phyloP scores from a whole-genome alignment of 768 basidiomycete species.

The Ramaria sp. region DNA sequence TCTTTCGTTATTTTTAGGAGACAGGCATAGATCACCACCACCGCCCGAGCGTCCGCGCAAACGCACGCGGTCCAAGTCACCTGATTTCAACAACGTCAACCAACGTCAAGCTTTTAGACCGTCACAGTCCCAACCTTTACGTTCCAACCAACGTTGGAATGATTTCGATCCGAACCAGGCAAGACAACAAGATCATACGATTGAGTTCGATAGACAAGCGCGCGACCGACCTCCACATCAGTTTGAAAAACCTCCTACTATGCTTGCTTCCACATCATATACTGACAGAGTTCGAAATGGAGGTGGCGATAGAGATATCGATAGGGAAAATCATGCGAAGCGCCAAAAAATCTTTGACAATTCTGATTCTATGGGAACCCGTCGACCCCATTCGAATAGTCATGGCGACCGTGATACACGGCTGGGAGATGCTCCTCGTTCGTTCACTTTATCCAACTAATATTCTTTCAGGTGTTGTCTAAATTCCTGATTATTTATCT shows the following conservation, averaged over 20 bases:
- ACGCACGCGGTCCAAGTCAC: slow-evolving; percentile 15
- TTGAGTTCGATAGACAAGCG: slow-evolving; percentile 11
- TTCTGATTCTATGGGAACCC: slow-evolving; percentile 14
- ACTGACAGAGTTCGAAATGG: neutral
- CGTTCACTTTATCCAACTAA: neutral
- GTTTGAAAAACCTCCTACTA: slow-evolving; percentile 4
- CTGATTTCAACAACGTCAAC: slow-evolving; percentile 13
- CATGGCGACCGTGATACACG: neutral
- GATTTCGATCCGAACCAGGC: slow-evolving; percentile 15
- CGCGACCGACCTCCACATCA: slow-evolving; percentile 10
- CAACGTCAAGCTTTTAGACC: neutral
- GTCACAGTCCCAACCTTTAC: slow-evolving; percentile 2
- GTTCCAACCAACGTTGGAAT: neutral
- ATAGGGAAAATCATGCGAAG: neutral
- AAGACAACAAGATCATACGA: slow-evolving; percentile 12
- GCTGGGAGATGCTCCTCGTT: neutral
- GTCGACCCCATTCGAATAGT: slow-evolving; percentile 6
- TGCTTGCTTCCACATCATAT: slow-evolving; percentile 3
- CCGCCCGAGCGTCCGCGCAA: slow-evolving; percentile 24
- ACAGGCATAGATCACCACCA: slow-evolving; percentile 29
- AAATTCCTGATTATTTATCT: neutral
- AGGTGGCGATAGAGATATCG: neutral
- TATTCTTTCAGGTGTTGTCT: neutral
- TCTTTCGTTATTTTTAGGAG: slow-evolving; percentile 35
- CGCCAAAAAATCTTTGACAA: slow-evolving; percentile 9